Evolutionary conservation across 106 monocot species (phyloP).

Genomic region (Dioscorea alata): DNA sequence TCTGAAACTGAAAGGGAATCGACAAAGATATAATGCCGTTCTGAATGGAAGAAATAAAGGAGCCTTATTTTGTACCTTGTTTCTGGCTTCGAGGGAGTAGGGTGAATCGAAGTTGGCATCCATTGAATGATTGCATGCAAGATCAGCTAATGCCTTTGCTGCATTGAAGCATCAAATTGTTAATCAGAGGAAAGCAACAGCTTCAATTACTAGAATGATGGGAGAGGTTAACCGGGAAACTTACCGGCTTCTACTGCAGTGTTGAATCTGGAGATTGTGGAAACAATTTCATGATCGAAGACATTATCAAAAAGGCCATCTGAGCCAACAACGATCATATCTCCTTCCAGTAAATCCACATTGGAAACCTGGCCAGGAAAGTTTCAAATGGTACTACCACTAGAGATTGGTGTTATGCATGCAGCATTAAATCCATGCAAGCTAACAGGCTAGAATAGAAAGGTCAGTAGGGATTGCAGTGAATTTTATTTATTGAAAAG

Average conservation of each 20-base stretch:
- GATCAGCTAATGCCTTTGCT: conserved; percentile 75
- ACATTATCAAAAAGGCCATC: conserved; percentile 96
- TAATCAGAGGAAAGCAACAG: background rate
- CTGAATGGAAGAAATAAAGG: no score
- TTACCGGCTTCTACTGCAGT: conserved; percentile 52
- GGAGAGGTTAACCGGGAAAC: background rate
- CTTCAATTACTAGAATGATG: background rate
- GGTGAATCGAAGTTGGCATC: conserved; percentile 84
- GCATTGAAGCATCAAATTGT: conserved; percentile 5
- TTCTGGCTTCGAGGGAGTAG: conserved; percentile 68
- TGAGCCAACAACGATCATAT: conserved; percentile 75
- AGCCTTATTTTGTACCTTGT: conserved; percentile 35
- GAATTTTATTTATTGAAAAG: no score
- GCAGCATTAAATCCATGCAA: no score
- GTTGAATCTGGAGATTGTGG: conserved; percentile 36
- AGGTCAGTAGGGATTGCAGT: no score
- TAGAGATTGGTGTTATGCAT: no score
- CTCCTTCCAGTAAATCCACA: conserved; percentile 58
- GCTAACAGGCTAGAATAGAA: no score
- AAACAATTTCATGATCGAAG: conserved; percentile 73
- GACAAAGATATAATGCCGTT: no score
- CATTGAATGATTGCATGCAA: conserved; percentile 68
- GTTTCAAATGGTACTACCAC: no score
- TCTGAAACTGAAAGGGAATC: no score
- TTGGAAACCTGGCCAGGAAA: conserved; percentile 43